Base-by-base conservation (phyloP, 192 early-diverging fungal species). In the Funneliformis geosporum region DNA sequence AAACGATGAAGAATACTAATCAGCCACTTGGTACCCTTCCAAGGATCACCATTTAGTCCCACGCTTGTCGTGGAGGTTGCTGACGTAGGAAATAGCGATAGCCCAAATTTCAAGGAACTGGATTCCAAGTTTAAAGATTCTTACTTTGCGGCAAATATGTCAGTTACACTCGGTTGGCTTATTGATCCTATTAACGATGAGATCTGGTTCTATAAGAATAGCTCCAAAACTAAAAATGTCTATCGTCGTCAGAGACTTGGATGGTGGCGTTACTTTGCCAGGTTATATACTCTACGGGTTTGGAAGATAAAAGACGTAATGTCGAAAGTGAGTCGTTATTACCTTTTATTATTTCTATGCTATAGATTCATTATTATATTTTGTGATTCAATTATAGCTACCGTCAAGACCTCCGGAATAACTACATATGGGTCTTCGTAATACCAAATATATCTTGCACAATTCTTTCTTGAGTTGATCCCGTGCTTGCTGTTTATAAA, bases 161-260 rank as follows among this genome's bases (percentile, higher is more conserved):
- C 73, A 7, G 69, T 79, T 25, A 11, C 55, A 16, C 50, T 79
- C 25, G 78, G 78, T 71, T 79, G 78, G 73, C 42, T 75, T 23
- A 10, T 75, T 25, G 55, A 75, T 18, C 73, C 59, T 38, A 6
- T 42, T 6, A 40, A 79, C 59, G 38, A 42, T 8, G 4, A 55
- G n/a, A 70, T 79, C 33, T 72, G 21, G 33, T 27, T 79, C 44
- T 70, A 72, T 46, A 79, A 12, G 23, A 42, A 16, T 28, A 70
- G 40, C 2, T 23, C 14, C 6, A 50, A 59, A 59, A 14, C 28
- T 4, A 21, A 39, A 18, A 25, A 64, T 28, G 42, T 70, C 14
- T 71, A 61, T 72, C 59, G 68, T 23, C 0, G 8, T 59, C 12
- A 16, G 1, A 14, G 9, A 79, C 55, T 68, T 79, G 40, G 38